These are phyloP conservation scores for Trichocladium antarcticum DNA, from an alignment of 495 filamentous ascomycete species.

Conservation along the genomic window DNA sequence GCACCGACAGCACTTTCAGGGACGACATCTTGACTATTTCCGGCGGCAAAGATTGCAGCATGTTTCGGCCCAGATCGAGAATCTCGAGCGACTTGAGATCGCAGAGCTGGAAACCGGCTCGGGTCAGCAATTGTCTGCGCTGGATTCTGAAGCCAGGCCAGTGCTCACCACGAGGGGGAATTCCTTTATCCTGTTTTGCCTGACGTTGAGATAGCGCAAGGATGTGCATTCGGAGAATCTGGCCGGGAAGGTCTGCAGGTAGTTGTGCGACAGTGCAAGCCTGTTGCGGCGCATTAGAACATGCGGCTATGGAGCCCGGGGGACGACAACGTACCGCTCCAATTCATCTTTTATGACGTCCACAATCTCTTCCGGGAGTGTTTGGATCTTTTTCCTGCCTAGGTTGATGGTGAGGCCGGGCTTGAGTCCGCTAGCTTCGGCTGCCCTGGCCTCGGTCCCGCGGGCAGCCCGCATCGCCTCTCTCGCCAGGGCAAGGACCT, in stretches of 20 bases:
- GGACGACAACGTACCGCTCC: slow-evolving; percentile 51
- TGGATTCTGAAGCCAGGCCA: not conserved
- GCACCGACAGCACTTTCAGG: slow-evolving; percentile 65
- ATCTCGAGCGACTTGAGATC: slow-evolving; percentile 81
- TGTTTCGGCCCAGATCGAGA: slow-evolving; percentile 80
- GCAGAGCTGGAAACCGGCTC: slow-evolving; percentile 42
- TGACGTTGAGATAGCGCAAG: slow-evolving; percentile 88
- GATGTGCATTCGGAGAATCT: slow-evolving; percentile 78
- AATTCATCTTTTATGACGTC: slow-evolving; percentile 89
- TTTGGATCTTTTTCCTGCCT: slow-evolving; percentile 67
- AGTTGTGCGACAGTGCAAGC: slow-evolving; percentile 83
- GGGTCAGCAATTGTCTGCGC: slow-evolving; percentile 5
- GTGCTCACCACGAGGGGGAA: slow-evolving; percentile 69
- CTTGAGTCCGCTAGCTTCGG: slow-evolving; percentile 58
- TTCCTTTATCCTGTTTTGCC: slow-evolving; percentile 75
- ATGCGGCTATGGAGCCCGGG: not conserved
- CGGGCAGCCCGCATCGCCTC: slow-evolving; percentile 56
- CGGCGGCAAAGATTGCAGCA: slow-evolving; percentile 62
- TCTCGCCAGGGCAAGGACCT: slow-evolving; percentile 48
- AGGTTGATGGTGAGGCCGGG: slow-evolving; percentile 81
- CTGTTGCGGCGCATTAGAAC: slow-evolving; percentile 34
- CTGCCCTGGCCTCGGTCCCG: slow-evolving; percentile 56
- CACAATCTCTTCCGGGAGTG: slow-evolving; percentile 77
- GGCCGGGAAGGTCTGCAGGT: slow-evolving; percentile 62
- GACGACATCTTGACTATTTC: slow-evolving; percentile 68